Evolutionary conservation across 2,329 filamentous ascomycete genomes (phyloP).

Genomic region (Hymenoscyphus salicellus): DNA sequence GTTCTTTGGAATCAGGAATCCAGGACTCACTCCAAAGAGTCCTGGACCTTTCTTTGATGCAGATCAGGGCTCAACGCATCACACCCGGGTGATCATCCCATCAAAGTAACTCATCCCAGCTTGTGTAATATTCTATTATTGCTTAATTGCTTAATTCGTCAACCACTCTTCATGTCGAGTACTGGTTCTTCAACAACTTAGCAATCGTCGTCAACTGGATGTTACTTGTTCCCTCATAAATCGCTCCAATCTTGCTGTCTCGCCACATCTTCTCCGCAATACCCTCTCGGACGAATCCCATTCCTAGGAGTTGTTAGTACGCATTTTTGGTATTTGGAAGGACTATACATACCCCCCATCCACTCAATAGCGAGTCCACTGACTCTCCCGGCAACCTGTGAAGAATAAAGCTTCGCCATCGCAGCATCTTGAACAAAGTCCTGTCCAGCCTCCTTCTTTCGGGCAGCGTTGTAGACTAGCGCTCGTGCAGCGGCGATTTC

Average conservation of each 20-base stretch:
- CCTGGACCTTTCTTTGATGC: neutral
- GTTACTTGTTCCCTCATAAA: conserved; percentile 89
- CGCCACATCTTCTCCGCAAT: conserved; percentile 97
- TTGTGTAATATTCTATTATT: neutral
- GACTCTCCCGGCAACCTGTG: conserved; percentile 86
- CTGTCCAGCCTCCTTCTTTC: conserved; percentile 96
- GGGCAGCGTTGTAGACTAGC: conserved; percentile 90
- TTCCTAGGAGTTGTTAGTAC: conserved; percentile 39
- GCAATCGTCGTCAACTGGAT: conserved; percentile 71
- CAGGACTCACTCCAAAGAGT: neutral
- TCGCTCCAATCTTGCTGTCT: conserved; percentile 97
- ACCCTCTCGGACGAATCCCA: conserved; percentile 96
- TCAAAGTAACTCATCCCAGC: neutral
- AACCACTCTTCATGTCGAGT: conserved; percentile 47
- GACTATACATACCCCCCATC: conserved; percentile 71
- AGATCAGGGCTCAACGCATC: neutral
- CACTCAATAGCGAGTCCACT: conserved; percentile 87
- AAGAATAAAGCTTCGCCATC: conserved; percentile 96
- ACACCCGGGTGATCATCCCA: neutral
- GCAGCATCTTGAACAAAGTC: conserved; percentile 94
- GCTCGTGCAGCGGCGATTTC: conserved; percentile 90
- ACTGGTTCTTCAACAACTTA: conserved; percentile 66
- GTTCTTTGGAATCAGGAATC: neutral
- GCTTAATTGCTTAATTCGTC: neutral
- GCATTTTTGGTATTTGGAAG: neutral